A percentile compares a stretch with the other conserved stretches of the same genome.
Conservation (phyloP, 2,329 filamentous ascomycete genomes). For the Aspergillus unguis region DNA sequence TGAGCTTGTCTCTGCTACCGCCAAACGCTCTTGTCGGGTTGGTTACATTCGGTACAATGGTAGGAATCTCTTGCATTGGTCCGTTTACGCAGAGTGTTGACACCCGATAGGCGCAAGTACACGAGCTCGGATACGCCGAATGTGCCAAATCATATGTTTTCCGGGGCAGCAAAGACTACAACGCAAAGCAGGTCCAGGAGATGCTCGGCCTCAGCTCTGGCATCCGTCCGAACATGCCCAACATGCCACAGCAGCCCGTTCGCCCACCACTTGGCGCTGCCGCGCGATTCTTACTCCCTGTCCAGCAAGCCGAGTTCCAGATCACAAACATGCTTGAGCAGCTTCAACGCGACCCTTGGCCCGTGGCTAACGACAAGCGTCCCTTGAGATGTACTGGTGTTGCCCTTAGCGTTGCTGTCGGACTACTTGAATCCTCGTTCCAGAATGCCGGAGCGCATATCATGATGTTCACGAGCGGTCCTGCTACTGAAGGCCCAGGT, state of each 20-base stretch:
- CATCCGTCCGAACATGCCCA: conserved; percentile 69
- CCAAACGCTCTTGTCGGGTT: conserved; percentile 63
- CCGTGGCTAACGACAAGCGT: conserved; percentile 88
- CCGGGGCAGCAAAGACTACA: conserved; percentile 94
- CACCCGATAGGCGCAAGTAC: conserved; percentile 71
- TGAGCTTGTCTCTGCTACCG: conserved; percentile 62
- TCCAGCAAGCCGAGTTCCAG: conserved; percentile 95
- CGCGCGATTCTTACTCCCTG: conserved; percentile 85
- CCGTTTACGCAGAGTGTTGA: conserved; percentile 14
- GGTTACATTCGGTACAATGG: conserved; percentile 82
- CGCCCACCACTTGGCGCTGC: conserved; percentile 74
- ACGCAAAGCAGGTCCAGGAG: conserved; percentile 98
- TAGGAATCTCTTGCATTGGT: conserved; percentile 38
- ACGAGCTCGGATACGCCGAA: conserved; percentile 96
- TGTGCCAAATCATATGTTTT: conserved; percentile 99
- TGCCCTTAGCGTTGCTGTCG: conserved; percentile 90
- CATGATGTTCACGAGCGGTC: conserved; percentile 95
- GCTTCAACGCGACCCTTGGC: conserved; percentile 96
- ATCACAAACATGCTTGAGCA: conserved; percentile 94
- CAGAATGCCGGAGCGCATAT: conserved; percentile 92
- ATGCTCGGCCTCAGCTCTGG: conserved; percentile 82
- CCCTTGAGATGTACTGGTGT: conserved; percentile 90
- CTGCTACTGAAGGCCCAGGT: conserved; percentile 91
- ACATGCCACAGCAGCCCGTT: conserved; percentile 68
- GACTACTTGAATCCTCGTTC: conserved; percentile 89